Evolutionary conservation across 106 monocot genomes (phyloP).

Genomic region (Dendrobium officinale): DNA sequence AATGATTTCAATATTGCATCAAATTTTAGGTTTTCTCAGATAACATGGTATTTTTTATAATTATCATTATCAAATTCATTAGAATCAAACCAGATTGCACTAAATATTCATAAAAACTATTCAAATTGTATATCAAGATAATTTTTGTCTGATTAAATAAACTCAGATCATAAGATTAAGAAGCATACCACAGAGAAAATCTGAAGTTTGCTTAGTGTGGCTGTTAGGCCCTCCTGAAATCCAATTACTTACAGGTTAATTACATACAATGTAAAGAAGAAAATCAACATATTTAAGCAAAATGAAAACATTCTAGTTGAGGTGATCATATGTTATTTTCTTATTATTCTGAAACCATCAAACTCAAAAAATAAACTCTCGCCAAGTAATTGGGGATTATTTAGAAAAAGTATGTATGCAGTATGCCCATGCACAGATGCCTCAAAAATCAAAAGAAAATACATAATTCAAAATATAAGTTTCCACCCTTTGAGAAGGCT

Average conservation of each 20-base stretch:
- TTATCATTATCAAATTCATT: not conserved
- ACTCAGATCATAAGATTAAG: not conserved
- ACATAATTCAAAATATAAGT: not conserved
- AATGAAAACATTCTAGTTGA: constrained; percentile 2
- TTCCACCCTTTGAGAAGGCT: not conserved
- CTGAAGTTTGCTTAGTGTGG: constrained; percentile 13
- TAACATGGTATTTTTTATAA: not conserved
- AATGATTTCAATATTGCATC: not conserved
- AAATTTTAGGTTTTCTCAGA: not conserved
- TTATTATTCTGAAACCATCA: not conserved
- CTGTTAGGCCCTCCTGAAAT: constrained; percentile 18
- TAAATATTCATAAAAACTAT: not conserved
- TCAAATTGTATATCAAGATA: not conserved
- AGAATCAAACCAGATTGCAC: not conserved
- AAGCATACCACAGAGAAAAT: constrained; percentile 23
- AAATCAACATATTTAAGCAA: not conserved
- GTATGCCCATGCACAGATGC: not conserved
- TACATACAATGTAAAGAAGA: not conserved
- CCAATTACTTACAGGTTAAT: not conserved
- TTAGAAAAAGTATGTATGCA: not conserved
- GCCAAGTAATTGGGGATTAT: not conserved
- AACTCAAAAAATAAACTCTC: constrained; percentile 1
- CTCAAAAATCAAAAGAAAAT: not conserved
- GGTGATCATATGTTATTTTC: not conserved
- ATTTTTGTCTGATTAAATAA: not conserved